Conservation (phyloP, 139 green algal species). For the Micromonas pusilla region DNA sequence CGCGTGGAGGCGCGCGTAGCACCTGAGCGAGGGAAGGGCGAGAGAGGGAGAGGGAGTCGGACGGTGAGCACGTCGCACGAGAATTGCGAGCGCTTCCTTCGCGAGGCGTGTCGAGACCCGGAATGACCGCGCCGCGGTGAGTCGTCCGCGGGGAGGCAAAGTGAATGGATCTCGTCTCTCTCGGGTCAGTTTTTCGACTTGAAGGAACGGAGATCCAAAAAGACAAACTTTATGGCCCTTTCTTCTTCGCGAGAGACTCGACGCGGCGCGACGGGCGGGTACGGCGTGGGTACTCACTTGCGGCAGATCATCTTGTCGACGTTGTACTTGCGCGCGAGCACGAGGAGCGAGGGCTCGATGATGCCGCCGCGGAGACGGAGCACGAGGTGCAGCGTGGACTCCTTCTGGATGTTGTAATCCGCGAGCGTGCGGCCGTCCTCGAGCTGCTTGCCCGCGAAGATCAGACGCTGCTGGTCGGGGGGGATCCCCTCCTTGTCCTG, state of each 20-base stretch:
- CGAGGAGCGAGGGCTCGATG: conserved; percentile 97
- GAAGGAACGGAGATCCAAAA: not conserved
- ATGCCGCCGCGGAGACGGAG: conserved; percentile 93
- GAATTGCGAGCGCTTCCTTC: not conserved
- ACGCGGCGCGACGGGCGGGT: not conserved
- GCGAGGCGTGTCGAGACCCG: not conserved
- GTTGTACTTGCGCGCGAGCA: conserved; percentile 98
- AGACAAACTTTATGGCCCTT: not conserved
- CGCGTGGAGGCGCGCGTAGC: conserved; percentile 97
- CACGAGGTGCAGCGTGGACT: conserved; percentile 97
- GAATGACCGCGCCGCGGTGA: conserved; percentile 8
- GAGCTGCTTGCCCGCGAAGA: conserved; percentile 94
- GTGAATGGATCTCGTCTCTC: conserved; percentile 34
- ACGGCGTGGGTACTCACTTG: conserved; percentile 66
- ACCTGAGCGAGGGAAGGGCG: conserved; percentile 50
- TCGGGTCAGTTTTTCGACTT: conserved; percentile 42
- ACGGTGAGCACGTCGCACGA: not conserved
- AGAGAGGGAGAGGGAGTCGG: not conserved
- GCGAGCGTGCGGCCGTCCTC: conserved; percentile 85
- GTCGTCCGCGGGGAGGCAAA: conserved; percentile 33
- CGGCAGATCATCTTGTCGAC: conserved; percentile 98
- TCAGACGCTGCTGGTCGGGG: conserved; percentile 86
- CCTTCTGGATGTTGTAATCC: conserved; percentile 96
- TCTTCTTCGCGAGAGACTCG: not conserved
- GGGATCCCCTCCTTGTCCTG: conserved; percentile 93